Base-by-base conservation (phyloP, 306 rosid genomes). In the Vigna angularis region DNA sequence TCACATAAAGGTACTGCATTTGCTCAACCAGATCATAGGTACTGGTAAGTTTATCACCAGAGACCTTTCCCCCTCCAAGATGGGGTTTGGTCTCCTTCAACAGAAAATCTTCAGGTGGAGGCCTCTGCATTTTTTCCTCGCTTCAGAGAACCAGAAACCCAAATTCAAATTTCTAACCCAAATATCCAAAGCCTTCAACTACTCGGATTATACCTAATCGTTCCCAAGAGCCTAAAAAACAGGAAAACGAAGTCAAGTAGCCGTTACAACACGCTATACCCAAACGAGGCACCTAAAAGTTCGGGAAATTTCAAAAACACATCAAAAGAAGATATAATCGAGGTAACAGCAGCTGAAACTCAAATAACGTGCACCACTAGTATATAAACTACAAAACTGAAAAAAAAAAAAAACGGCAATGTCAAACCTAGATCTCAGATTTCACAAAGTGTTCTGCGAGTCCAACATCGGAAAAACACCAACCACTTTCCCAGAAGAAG, bases 11-110 rank as follows among this genome's bases (percentile, higher is more conserved):
- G 80, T 94, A 94, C 67, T 90, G 98, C 98, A 94, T 94, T 83
- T 94, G 98, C 94, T 94, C 98, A 38, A 94, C 98, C 13, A 94
- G 96, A 42, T 94, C 98, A 90, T 94, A 94, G 38, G 98, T 94
- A 83, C 92, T 94, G 2, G 96, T 89, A 13, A 81, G 91, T 79
- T 88, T 94, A 66, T 94, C 98, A 13, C 98, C 98, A 0, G 97
- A 81, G 83, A 88, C 76, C 87, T 87, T 90, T 8, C 96, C 96
- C 78, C 98, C 96, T 6, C 98, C 98, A 0, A 94, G 97, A 75
- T 83, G 98, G 84, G 98, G 98, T 4, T 89, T 89, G 74, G 96
- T 92, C 93, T 94, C 98, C 90, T 89, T 94, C 90, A 94, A 79
- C 64, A 93, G 79, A 90, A 84, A 94, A 49, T 94, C 98, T 59